Percentiles rank a stretch among this genome's conserved stretches.
These are phyloP conservation scores for Hyphodiscus hymeniophilus DNA, from an alignment of 495 filamentous ascomycete species.

Conservation along the genomic window DNA sequence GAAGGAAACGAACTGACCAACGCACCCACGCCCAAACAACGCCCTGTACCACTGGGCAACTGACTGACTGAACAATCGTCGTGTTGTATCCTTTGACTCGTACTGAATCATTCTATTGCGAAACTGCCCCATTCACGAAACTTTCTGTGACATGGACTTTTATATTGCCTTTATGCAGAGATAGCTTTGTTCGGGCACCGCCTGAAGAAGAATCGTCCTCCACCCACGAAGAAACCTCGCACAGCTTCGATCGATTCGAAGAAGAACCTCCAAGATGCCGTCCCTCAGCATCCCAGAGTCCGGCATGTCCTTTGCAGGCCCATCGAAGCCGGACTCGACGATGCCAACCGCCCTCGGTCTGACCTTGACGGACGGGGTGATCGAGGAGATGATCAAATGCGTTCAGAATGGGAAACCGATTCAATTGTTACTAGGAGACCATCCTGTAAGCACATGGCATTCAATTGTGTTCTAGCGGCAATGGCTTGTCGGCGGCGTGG, in stretches of 20 bases:
- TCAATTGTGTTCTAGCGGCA: slow-evolving; percentile 12
- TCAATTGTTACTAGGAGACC: slow-evolving; percentile 47
- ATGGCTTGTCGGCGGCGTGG: not conserved
- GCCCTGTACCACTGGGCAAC: too few species aligned
- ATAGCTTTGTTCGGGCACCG: not conserved
- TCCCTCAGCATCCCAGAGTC: slow-evolving; percentile 38
- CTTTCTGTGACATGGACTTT: not conserved
- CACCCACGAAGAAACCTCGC: not conserved
- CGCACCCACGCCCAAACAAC: too few species aligned
- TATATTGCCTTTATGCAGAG: not conserved
- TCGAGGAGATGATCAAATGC: slow-evolving; percentile 63
- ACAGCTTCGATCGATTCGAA: not conserved
- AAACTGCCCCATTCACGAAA: too few species aligned
- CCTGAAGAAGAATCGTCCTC: not conserved
- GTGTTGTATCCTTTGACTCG: too few species aligned
- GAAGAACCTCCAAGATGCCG: slow-evolving; percentile 28
- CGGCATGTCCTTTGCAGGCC: slow-evolving; percentile 38
- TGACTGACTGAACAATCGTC: too few species aligned
- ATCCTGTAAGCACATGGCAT: slow-evolving; percentile 40
- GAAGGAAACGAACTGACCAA: too few species aligned
- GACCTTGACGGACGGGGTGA: slow-evolving; percentile 52
- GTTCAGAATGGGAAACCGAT: slow-evolving; percentile 54
- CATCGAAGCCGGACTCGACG: slow-evolving; percentile 11
- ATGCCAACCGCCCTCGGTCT: slow-evolving; percentile 49
- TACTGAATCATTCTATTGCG: too few species aligned